Percentiles rank a stretch among this genome's conserved stretches.
Evolutionary conservation across 2,329 filamentous ascomycete species (phyloP).

Genomic region (Penicillium sp.): DNA sequence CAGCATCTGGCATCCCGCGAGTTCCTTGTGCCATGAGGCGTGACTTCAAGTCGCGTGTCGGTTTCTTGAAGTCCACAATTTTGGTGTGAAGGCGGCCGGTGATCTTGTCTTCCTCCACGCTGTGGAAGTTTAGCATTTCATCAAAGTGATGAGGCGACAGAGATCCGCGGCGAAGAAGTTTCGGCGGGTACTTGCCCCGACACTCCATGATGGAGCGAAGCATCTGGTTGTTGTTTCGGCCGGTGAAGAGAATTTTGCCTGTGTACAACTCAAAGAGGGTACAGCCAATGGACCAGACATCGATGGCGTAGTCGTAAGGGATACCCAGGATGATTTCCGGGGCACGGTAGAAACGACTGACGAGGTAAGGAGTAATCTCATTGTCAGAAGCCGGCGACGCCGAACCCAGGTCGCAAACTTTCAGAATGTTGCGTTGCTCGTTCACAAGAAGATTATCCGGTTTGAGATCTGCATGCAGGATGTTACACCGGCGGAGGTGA

Average conservation of each 20-base stretch:
- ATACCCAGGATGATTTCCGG: conserved; percentile 98
- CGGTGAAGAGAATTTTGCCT: conserved; percentile 94
- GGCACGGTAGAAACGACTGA: conserved; percentile 95
- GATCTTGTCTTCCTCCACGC: conserved; percentile 80
- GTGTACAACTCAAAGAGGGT: conserved; percentile 97
- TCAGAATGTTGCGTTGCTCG: conserved; percentile 77
- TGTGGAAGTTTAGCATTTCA: conserved; percentile 77
- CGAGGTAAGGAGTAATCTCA: conserved; percentile 89
- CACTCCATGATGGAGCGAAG: conserved; percentile 94
- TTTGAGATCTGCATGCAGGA: conserved; percentile 94
- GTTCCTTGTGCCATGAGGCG: conserved; percentile 70
- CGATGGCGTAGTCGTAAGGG: conserved; percentile 88
- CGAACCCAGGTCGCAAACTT: conserved; percentile 96
- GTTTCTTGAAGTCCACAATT: conserved; percentile 57
- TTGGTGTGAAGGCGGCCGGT: conserved; percentile 69
- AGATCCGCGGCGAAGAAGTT: conserved; percentile 79
- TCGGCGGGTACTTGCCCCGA: conserved; percentile 84
- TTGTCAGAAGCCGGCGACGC: conserved; percentile 88
- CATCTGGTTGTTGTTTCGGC: conserved; percentile 98
- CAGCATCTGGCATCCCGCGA: conserved; percentile 68
- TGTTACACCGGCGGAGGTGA: conserved; percentile 85
- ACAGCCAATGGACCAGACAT: conserved; percentile 97
- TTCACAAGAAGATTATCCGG: conserved; percentile 96
- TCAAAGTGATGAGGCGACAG: conserved; percentile 79
- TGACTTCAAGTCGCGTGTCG: conserved; percentile 76